Evolutionary conservation across 1,139 yeast genomes (phyloP), one percentile per base, ranked within the genome.

Genomic region (Hyphopichia khmerensis): DNA sequence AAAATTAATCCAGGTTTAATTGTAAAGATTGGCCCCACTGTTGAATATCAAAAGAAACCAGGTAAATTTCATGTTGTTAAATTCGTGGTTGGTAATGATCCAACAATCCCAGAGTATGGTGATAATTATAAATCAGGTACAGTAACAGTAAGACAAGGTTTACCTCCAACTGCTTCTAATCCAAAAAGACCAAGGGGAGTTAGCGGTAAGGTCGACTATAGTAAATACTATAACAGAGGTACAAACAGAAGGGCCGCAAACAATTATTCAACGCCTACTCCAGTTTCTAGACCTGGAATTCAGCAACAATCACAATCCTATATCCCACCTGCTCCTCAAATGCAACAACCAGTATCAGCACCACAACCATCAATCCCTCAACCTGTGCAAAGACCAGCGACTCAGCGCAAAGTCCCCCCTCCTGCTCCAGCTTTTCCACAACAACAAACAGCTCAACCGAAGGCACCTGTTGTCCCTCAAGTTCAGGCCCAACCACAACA

Each of bases 41-140:
- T 95, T 44, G 80, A 79, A 47, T 95, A 93, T 64, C 88, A 84
- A 64, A 95, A 93, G 76, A 93, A 91, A 59, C 90, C 97, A 1
- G 96, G 96, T 3, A 86, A 85, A 59, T 69, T 77, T 47, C 93
- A 89, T 46, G 64, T 78, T 3, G 85, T 95, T 49, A 91, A 87
- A 61, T 80, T 86, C 53, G 79, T 75, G 38, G 60, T 73, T 37
- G 84, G 84, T 42, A 73, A 70, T 30, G 65, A 81, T 9, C 83
- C 86, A 2, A 58, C 58, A 19, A 63, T 69, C 15, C 90, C 95
- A 4, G 63, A 60, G 10, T 60, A 77, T 48, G 76, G 87, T 37
- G 99, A 93, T 62, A 48, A 68, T 11, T 95, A 95, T 68, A 95
- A 93, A 68, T 88, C 96, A 3, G 89, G 96, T 49, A 80, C 89